Percentiles rank a stretch among this genome's conserved stretches.
phyloP scores from a whole-genome alignment of 2,329 filamentous ascomycete species.

The Ambrosiella cleistominuta region DNA sequence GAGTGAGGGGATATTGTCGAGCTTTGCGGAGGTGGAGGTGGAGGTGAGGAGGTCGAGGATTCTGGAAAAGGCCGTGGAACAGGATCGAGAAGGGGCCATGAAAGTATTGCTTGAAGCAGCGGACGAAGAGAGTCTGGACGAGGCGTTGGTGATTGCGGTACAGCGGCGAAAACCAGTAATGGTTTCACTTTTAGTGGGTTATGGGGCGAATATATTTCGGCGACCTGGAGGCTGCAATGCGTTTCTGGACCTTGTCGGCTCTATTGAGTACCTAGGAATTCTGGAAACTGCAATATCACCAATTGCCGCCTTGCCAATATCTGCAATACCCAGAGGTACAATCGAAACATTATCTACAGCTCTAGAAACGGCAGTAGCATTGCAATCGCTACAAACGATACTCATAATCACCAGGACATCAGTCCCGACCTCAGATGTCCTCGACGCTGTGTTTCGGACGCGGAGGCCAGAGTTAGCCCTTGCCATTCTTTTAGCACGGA shows the following conservation, averaged over 20 bases:
- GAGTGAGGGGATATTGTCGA: constrained; percentile 25
- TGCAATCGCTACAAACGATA: constrained; percentile 30
- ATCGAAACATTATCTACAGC: constrained; percentile 25
- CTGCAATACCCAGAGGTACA: constrained; percentile 23
- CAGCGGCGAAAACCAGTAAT: constrained; percentile 26
- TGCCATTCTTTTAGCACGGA: constrained; percentile 34
- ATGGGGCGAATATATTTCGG: constrained; percentile 32
- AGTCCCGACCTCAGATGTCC: constrained; percentile 22
- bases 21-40: constrained; percentile 17
- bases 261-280: constrained; percentile 28
- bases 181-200: constrained; percentile 30
- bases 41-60: constrained; percentile 30
- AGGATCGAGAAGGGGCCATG: constrained; percentile 33
- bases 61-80: constrained; percentile 32
- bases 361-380: constrained; percentile 35
- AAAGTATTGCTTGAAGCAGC: constrained; percentile 36
- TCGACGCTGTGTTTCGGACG: constrained; percentile 30
- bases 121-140: constrained; percentile 32
- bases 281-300: constrained; percentile 28
- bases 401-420: constrained; percentile 32
- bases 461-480: constrained; percentile 36
- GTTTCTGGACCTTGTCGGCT: constrained; percentile 33
- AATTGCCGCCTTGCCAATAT: background rate
- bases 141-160: constrained; percentile 31
- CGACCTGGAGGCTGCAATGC: constrained; percentile 33